Base-by-base conservation (phyloP, 2,329 filamentous ascomycete species). In the Tolypocladium nubicola region DNA sequence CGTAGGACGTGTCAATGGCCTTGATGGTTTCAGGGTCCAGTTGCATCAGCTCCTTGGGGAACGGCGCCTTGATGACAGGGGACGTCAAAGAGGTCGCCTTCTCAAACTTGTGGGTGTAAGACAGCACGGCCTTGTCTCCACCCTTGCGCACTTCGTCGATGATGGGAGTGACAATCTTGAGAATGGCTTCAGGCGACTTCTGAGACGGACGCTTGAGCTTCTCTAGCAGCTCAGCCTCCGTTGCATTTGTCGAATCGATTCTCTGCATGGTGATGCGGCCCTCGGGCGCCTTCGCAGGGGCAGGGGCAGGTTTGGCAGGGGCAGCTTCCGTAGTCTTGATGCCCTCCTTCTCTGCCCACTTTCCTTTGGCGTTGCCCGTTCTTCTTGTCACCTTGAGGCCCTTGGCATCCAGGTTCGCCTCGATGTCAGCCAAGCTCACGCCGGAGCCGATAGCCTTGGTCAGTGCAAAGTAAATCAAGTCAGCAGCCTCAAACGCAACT, bases 101-200 rank as follows among this genome's bases (percentile, higher is more conserved):
- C 70, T 99, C 94, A 65, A 99, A 99, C 72, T 95, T 96, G 81
- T 97, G 92, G 1, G 94, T 97, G 73, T 96, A 97, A 54, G 89
- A 87, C 50, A 99, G 81, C 30, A 99, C 80, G 3, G 90, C 92
- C 66, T 87, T 87, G 73, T 99, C 94, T 56, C 94, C 94, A 39
- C 89, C 84, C 49, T 83, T 80, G 57, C 86, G 88, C 57, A 99
- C 88, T 53, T 92, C 89, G 58, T 93, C 85, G 67, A 99, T 90
- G 65, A 99, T 99, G 1, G 94, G 94, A 40, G 83, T 85, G 59
- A 96, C 90, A 55, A 97, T 93, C 61, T 86, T 86, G 76, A 97
- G 86, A 63, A 99, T 97, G 58, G 89, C 84, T 26, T 97, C 93
- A n/a, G 90, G 90, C 1, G 93, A 96, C 70, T 88, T 91, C 69